Percentiles rank a stretch among this genome's conserved stretches.
These are phyloP conservation scores for Fusarium nanum DNA, from an alignment of 2,329 filamentous ascomycete genomes.

Conservation along the genomic window DNA sequence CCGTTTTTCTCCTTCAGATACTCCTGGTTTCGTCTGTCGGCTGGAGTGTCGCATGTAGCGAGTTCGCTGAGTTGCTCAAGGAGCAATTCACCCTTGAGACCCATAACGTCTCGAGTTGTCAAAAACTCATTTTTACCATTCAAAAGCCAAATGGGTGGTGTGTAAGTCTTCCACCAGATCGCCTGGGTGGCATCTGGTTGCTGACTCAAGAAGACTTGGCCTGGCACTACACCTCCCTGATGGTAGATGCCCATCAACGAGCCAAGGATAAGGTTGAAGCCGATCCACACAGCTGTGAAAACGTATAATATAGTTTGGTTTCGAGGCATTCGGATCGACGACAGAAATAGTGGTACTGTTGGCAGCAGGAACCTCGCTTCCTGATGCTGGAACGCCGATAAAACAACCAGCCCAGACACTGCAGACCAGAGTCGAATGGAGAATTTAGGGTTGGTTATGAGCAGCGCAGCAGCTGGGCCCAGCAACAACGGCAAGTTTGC, in stretches of 20 bases:
- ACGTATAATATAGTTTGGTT: slow-evolving; percentile 60
- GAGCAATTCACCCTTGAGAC: slow-evolving; percentile 70
- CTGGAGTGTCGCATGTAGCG: slow-evolving; percentile 72
- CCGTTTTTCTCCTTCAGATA: slow-evolving; percentile 71
- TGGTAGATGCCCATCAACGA: slow-evolving; percentile 84
- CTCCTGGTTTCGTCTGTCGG: slow-evolving; percentile 65
- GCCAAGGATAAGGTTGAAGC: slow-evolving; percentile 76
- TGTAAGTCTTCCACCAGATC: slow-evolving; percentile 89
- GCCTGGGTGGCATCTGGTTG: slow-evolving; percentile 76
- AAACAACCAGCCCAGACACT: slow-evolving; percentile 74
- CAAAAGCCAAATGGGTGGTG: slow-evolving; percentile 82
- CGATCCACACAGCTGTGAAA: slow-evolving; percentile 73
- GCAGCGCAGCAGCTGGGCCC: slow-evolving; percentile 73
- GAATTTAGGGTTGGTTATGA: slow-evolving; percentile 67
- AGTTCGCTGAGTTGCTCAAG: slow-evolving; percentile 67
- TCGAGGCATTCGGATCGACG: slow-evolving; percentile 75
- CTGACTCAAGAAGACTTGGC: slow-evolving; percentile 78
- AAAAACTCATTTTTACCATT: slow-evolving; percentile 80
- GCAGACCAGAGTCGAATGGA: slow-evolving; percentile 78
- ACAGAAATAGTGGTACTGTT: slow-evolving; percentile 79
- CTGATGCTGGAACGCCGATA: slow-evolving; percentile 82
- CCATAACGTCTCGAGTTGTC: slow-evolving; percentile 79
- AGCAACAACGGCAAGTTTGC: slow-evolving; percentile 77
- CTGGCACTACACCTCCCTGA: slow-evolving; percentile 81
- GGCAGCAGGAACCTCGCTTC: slow-evolving; percentile 83